Percentiles rank a stretch among this genome's conserved stretches.
Evolutionary conservation across 176 grass and related monocot genomes (phyloP).

Genomic region (Cenchrus americanus): DNA sequence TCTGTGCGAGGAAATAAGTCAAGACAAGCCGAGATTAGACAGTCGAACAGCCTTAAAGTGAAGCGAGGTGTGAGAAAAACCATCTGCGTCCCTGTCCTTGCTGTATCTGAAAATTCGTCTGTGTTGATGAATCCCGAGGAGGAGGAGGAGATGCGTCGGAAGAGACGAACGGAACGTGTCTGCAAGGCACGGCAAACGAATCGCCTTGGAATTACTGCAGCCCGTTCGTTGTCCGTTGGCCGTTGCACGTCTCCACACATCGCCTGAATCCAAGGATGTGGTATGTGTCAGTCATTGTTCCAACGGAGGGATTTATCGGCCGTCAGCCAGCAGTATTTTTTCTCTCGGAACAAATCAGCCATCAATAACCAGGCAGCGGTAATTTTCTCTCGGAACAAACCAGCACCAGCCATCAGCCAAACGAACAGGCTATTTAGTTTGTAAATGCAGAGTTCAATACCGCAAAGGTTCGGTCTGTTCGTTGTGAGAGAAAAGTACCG

Average conservation of each 20-base stretch:
- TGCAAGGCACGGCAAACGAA: background rate
- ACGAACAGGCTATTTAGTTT: too few species aligned
- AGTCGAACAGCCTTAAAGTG: too few species aligned
- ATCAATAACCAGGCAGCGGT: too few species aligned
- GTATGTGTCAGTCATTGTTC: background rate
- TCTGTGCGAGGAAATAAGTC: too few species aligned
- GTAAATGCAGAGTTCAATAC: background rate
- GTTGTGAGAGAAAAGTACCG: too few species aligned
- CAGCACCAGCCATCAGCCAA: too few species aligned
- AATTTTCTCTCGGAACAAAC: too few species aligned
- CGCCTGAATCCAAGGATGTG: slow-evolving; percentile 6
- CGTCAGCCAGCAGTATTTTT: too few species aligned
- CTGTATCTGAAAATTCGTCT: background rate
- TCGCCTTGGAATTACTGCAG: background rate
- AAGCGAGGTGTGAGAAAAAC: background rate
- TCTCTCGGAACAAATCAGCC: too few species aligned
- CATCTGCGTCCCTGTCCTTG: background rate
- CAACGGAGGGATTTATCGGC: background rate
- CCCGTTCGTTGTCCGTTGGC: background rate
- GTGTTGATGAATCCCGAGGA: slow-evolving; percentile 32
- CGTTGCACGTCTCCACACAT: background rate
- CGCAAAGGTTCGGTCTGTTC: too few species aligned
- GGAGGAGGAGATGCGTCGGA: slow-evolving; percentile 26
- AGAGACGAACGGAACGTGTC: slow-evolving; percentile 47
- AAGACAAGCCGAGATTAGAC: too few species aligned